Base-by-base conservation (phyloP, 768 basidiomycete genomes). In the Pleurotus eryngii region DNA sequence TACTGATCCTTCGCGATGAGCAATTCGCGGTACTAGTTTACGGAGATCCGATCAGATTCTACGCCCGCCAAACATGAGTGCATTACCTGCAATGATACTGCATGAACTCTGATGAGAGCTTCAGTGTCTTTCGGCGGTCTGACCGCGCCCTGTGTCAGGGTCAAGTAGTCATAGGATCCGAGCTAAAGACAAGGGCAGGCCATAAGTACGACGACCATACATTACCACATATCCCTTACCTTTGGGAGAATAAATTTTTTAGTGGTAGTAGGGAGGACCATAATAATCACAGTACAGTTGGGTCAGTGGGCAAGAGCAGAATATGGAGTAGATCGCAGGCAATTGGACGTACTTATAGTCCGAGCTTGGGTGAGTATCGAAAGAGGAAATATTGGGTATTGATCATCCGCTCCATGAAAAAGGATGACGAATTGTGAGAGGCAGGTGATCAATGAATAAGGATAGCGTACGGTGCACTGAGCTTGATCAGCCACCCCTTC, bases 81-180 rank as follows among this genome's bases (percentile, higher is more conserved):
- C 38, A 62, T 22, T 54, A 77, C 79, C 68, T 83, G 79, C 7
- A 85, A 69, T 30, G 84, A 85, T 14, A 83, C 82, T 0, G 82
- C 81, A 56, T 81, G 78, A 8, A 81, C 70, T 62, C 80, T 81
- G 60, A 85, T 77, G 24, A 84, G 73, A 7, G 83, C 84, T 55
- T 86, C 78, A 20, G 66, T 72, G 1, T 79, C 65, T 49, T 71
- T 76, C 2, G 75, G 77, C 49, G 68, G 60, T 4, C 55, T 55
- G 24, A 74, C 48, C 4, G 64, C 60, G 5, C 61, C 61, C 20
- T 74, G 64, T 24, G 65, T 63, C 26, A 73, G 49, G 14, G 56
- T 59, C 3, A 74, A 67, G 48, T 68, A 61, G 1, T 71, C 53
- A 56, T 60, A 59, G 0, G 69, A 64, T 5, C 65, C 67, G 49